Evolutionary conservation across 2,329 filamentous ascomycete species (phyloP), one percentile per base, ranked within the genome.

Genomic region (Colletotrichum camelliae): DNA sequence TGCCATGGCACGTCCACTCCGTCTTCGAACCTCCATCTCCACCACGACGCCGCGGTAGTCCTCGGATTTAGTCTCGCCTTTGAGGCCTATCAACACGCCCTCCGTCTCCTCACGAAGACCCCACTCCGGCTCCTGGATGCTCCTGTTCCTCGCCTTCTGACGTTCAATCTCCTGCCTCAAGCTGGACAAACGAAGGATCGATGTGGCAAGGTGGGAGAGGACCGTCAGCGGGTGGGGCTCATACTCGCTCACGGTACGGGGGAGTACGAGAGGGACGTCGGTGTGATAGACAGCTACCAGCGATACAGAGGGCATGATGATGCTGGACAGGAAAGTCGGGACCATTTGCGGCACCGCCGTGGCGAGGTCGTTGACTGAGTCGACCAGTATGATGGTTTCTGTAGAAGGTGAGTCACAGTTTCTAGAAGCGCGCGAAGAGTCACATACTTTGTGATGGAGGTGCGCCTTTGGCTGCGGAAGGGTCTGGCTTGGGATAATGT

Each of bases 131-230:
- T 93, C 93, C 6, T 91, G 91, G 7, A 95, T 87, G 80, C 94
- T 96, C 73, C 94, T 91, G 83, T 97, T 93, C 12, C 90, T 89
- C 5, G 96, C 96, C n/a, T 89, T 90, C 82, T 95, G 95, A 48
- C 91, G 89, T 35, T 93, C 92, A 7, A 97, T 88, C 58, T 94
- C 91, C 79, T 98, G 95, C 9, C 91, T 87, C 52, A 98, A 89
- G 16, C 92, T 94, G 52, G 93, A 92, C 0, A 94, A 88, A 6
- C 91, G 92, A 75, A 98, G 89, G 69, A 98, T 91, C 5, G 95
- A 93, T 5, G 97, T 99, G n/a, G 96, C 95, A 74, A 98, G 92
- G 84, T 97, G 97, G 61, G 90, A 91, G 27, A 98, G 88, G 1
- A 96, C 87, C 2, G 92, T 92, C 15, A 97, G 88, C 0, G 95